Base-by-base conservation (phyloP, 2,329 filamentous ascomycete species). In the Venturia nashicola region DNA sequence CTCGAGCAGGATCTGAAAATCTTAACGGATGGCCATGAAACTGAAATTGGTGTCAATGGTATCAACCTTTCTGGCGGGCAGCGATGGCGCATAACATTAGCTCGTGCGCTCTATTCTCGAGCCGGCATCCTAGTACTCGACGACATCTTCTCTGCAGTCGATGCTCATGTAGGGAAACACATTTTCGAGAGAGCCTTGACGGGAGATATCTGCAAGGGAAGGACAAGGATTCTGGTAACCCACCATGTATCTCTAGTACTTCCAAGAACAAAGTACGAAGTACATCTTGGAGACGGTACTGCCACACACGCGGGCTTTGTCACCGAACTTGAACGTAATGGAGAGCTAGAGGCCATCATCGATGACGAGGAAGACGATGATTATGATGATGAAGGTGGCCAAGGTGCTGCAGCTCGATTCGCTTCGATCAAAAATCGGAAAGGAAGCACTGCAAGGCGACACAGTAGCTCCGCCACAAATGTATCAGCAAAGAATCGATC, bases 51-150 rank as follows among this genome's bases (percentile, higher is more conserved):
- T 12, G 88, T 89, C 2, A 92, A 93, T 66, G 90, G 90, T 7
- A 89, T 94, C 68, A 92, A 93, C 68, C 78, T 95, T 7, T 91
- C 87, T 66, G 90, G 91, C 67, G 91, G 90, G 0, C 90, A 95
- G 73, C 60, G 64, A 39, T 71, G 67, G 70, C 66, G 67, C 34
- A 66, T 65, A 39, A 70, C 64, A 20, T 66, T 65, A 12, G 66
- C 64, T 32, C 67, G 63, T 46, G 68, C 66, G 23, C 44, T 67
- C 40, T 67, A 67, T 46, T 65, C 62, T 32, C 59, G 65, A 5
- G 65, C 66, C 9, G 64, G 61, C 11, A 61, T 66, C 46, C 46
- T 67, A 9, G 39, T 67, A 7, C 55, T 67, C 20, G 66, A 67
- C 34, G 66, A 67, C 27, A 67, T 67, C 27, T 66, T 66, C 43